Evolutionary conservation across 2,329 filamentous ascomycete genomes (phyloP).

Genomic region (Colletotrichum destructivum): DNA sequence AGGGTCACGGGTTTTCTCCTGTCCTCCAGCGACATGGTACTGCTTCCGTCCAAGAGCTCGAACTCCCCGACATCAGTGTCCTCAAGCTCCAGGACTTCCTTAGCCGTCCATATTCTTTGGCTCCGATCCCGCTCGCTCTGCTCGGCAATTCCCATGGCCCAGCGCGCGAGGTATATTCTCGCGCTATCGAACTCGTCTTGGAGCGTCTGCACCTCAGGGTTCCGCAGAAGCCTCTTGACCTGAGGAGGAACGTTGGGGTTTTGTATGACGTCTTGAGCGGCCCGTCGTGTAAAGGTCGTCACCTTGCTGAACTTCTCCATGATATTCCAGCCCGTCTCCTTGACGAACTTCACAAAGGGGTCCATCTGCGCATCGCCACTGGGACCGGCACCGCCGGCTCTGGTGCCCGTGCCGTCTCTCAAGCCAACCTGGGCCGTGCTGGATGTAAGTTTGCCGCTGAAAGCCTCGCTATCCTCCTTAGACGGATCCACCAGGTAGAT

Average conservation of each 20-base stretch:
- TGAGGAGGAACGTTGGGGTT: constrained; percentile 94
- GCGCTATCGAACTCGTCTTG: constrained; percentile 99
- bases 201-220: constrained; percentile 93
- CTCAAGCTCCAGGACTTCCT: constrained; percentile 93
- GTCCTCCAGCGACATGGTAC: constrained; percentile 81
- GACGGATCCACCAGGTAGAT: constrained; percentile 92
- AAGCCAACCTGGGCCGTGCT: constrained; percentile 61
- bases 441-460: constrained; percentile 75
- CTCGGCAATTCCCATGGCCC: constrained; percentile 99
- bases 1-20: constrained; percentile 82
- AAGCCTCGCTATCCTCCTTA: constrained; percentile 86
- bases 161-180: constrained; percentile 91
- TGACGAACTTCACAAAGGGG: constrained; percentile 91
- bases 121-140: constrained; percentile 91
- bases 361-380: constrained; percentile 84
- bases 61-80: constrained; percentile 97
- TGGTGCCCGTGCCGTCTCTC: constrained; percentile 51
- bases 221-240: constrained; percentile 85
- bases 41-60: constrained; percentile 88
- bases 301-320: constrained; percentile 98
- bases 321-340: constrained; percentile 96
- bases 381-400: constrained; percentile 49
- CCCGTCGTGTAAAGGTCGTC: constrained; percentile 93
- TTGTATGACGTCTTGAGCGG: constrained; percentile 91
- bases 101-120: constrained; percentile 92